These are phyloP conservation scores for Zelopaecilomyces penicillatus DNA, from an alignment of 2,329 filamentous ascomycete genomes.

Conservation along the genomic window DNA sequence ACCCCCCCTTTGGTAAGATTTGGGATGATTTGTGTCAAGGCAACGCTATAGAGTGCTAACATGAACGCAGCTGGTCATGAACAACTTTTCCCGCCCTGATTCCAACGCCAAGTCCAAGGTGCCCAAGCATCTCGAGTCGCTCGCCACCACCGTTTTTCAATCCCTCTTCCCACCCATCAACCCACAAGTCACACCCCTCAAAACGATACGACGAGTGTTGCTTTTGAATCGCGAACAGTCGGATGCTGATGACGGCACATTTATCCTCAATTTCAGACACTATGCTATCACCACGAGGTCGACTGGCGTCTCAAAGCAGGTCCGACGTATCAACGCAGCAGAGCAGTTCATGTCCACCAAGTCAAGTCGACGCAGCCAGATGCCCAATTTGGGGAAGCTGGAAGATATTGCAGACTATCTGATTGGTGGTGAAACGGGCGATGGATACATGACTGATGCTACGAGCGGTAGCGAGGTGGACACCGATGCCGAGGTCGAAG, in stretches of 20 bases:
- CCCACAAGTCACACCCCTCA: constrained; percentile 78
- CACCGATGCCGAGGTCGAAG: constrained; percentile 91
- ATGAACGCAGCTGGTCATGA: constrained; percentile 73
- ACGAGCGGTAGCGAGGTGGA: constrained; percentile 86
- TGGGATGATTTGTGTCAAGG: neutral
- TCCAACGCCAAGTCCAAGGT: constrained; percentile 57
- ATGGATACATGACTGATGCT: constrained; percentile 75
- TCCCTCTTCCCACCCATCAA: constrained; percentile 94
- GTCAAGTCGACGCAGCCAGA: constrained; percentile 53
- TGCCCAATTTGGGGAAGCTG: constrained; percentile 85
- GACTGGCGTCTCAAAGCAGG: constrained; percentile 73
- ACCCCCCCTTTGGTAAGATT: constrained; percentile 66
- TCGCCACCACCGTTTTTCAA: constrained; percentile 91
- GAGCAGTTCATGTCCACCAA: constrained; percentile 63
- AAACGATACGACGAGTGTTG: constrained; percentile 86
- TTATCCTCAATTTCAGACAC: constrained; percentile 81
- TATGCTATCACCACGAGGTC: constrained; percentile 91
- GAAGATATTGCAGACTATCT: constrained; percentile 94
- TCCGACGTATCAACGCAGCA: constrained; percentile 76
- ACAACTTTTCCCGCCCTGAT: constrained; percentile 73
- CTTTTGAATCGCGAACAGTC: constrained; percentile 74
- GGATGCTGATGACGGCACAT: constrained; percentile 55
- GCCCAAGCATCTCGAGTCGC: constrained; percentile 88
- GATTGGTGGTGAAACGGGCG: constrained; percentile 67
- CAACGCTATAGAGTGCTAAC: constrained; percentile 17